Base-by-base conservation (phyloP, 768 basidiomycete species). In the Suillus americanus region DNA sequence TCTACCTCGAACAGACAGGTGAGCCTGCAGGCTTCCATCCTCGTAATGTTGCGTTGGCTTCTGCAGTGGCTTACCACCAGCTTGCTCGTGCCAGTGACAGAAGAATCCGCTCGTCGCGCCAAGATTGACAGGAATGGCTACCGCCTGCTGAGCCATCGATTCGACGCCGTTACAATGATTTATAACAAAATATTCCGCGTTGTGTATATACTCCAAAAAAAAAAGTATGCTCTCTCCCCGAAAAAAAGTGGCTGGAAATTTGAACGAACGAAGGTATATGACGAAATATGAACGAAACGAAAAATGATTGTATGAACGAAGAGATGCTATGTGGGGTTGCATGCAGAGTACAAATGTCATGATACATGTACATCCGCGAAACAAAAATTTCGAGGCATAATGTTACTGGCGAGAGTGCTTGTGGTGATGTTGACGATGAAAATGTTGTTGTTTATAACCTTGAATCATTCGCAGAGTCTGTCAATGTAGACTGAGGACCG, bases 321-420 rank as follows among this genome's bases (percentile, higher is more conserved):
- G 23, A 30, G 53, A 59, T 63, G 62, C 54, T 37, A 61, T 63
- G 62, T 41, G 37, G 40, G 55, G 40, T 38, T 35, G 37, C 25
- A 41, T 59, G 56, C 53, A 56, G 56, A 45, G 62, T 60, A 60
- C 62, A 60, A n/a, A 61, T 63, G 25, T 13, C 10, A 33, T 60
- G 43, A 10, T 45, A 60, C 37, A 50, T 64, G 63, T 64, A 64
- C 59, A 64, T 64, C 59, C 63, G 33, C 59, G 45, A 38, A 33
- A 48, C 43, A 64, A 60, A 63, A 60, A 30, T 18, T 37, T 43
- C 30, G 57, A 12, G 56, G 41, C 33, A 60, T 63, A 20, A 41
- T 62, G n/a, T 40, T 61, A 6, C 35, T 61, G 40, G 43, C 43
- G 37, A 25, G 38, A 41, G 53, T 43, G 38, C 53, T 38, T 57